Conservation (phyloP, 768 basidiomycete species). For the Hygrocybe coccinea region DNA sequence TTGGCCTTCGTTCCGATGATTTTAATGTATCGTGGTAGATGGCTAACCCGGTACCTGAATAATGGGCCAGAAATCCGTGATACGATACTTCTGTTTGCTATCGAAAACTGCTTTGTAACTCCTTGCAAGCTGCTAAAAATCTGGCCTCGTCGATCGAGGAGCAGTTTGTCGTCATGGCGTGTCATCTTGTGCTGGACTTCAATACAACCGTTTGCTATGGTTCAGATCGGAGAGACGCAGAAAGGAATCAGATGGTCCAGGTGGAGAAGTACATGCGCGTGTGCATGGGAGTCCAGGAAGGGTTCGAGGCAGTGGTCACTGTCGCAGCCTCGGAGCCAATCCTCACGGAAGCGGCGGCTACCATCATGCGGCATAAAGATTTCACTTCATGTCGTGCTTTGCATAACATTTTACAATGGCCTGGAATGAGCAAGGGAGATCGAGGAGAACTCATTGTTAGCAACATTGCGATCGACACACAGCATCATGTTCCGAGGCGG, state of each 20-base stretch:
- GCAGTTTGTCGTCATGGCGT: conserved; percentile 1
- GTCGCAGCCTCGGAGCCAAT: conserved; percentile 11
- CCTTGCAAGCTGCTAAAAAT: neutral
- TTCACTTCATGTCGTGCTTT: conserved; percentile 4
- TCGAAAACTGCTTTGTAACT: conserved; percentile 1
- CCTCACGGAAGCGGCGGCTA: conserved; percentile 6
- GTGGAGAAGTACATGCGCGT: conserved; percentile 11
- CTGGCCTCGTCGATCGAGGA: neutral
- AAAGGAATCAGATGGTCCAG: conserved; percentile 5
- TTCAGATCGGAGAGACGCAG: neutral
- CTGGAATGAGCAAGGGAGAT: conserved; percentile 9
- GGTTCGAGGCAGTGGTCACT: conserved; percentile 8
- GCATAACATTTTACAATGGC: conserved; percentile 2
- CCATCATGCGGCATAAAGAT: conserved; percentile 3
- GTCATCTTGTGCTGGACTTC: conserved; percentile 6
- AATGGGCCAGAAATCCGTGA: neutral
- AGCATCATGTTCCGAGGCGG: neutral
- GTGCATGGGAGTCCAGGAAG: conserved; percentile 7
- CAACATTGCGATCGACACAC: conserved; percentile 9
- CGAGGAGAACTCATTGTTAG: conserved; percentile 9
- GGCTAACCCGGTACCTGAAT: neutral
- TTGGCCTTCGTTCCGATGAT: neutral
- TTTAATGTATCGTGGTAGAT: neutral
- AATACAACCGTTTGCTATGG: neutral
- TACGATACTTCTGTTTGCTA: neutral